These are phyloP conservation scores for Thelephora aurantiotincta DNA, from an alignment of 768 basidiomycete species.

Conservation along the genomic window DNA sequence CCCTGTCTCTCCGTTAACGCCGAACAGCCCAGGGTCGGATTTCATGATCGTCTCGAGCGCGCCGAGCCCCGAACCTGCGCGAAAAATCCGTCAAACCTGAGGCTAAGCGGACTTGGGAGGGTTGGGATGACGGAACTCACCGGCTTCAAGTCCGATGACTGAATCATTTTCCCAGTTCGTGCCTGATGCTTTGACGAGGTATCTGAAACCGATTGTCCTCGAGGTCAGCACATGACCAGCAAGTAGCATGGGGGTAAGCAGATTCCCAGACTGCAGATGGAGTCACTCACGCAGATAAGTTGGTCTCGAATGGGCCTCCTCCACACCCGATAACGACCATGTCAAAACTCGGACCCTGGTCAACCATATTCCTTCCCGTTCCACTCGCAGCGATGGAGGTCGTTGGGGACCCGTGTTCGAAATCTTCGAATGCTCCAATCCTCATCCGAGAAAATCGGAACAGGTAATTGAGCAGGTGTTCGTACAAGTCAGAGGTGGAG, in stretches of 20 bases:
- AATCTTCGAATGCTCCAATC: too few species aligned
- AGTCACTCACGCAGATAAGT: slow-evolving; percentile 64
- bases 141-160: slow-evolving; percentile 74
- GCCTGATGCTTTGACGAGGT: slow-evolving; percentile 64
- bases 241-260: neutral
- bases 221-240: slow-evolving; percentile 7
- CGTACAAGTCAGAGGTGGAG: too few species aligned
- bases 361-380: too few species aligned
- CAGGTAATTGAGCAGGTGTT: too few species aligned
- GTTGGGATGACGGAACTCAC: slow-evolving; percentile 23
- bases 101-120: neutral
- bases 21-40: slow-evolving; percentile 41
- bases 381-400: too few species aligned
- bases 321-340: slow-evolving; percentile 55
- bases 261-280: slow-evolving; percentile 5
- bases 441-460: too few species aligned
- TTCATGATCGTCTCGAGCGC: slow-evolving; percentile 51
- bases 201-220: slow-evolving; percentile 33
- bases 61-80: slow-evolving; percentile 73
- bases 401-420: too few species aligned
- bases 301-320: slow-evolving; percentile 83
- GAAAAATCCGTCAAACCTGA: neutral
- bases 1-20: slow-evolving; percentile 8
- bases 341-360: slow-evolving; percentile 34
- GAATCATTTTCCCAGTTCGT: slow-evolving; percentile 64